phyloP scores from a whole-genome alignment of 768 basidiomycete species.

The Clathrus columnatus region DNA sequence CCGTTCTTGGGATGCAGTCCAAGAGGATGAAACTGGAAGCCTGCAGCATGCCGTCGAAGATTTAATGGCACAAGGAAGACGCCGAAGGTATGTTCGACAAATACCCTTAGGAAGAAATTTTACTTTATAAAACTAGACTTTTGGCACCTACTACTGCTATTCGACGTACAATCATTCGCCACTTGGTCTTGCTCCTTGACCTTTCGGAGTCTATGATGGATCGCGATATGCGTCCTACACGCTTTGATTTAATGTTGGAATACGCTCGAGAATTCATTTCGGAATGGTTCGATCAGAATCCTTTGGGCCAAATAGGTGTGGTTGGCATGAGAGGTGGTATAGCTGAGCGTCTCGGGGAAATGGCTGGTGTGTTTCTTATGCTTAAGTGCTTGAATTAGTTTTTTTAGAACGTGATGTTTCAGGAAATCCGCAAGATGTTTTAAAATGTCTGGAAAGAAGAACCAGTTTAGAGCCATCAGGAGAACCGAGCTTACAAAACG shows the following conservation, averaged over 20 bases:
- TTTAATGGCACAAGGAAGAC: slow-evolving; percentile 74
- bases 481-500: slow-evolving; percentile 94
- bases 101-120: not conserved
- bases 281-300: slow-evolving; percentile 99
- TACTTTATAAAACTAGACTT: slow-evolving; percentile 37
- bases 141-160: slow-evolving; percentile 80
- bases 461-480: slow-evolving; percentile 84
- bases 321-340: slow-evolving; percentile 89
- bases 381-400: not conserved
- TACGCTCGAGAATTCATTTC: slow-evolving; percentile 86
- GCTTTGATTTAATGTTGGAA: slow-evolving; percentile 85
- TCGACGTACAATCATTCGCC: slow-evolving; percentile 91
- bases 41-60: slow-evolving; percentile 86
- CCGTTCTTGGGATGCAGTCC: slow-evolving; percentile 93
- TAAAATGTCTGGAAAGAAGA: slow-evolving; percentile 75
- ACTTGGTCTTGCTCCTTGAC: slow-evolving; percentile 88
- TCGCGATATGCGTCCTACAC: slow-evolving; percentile 90
- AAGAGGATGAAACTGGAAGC: slow-evolving; percentile 91
- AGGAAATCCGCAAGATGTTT: slow-evolving; percentile 97
- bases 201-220: slow-evolving; percentile 89
- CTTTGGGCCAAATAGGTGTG: slow-evolving; percentile 91
- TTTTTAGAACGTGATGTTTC: slow-evolving; percentile 1
- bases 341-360: slow-evolving; percentile 83
- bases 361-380: slow-evolving; percentile 64
- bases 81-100: slow-evolving; percentile 55